Percentiles rank a stretch among this genome's conserved stretches.
phyloP scores from a whole-genome alignment of 2,329 filamentous ascomycete genomes.

The Graphilbum sp. region DNA sequence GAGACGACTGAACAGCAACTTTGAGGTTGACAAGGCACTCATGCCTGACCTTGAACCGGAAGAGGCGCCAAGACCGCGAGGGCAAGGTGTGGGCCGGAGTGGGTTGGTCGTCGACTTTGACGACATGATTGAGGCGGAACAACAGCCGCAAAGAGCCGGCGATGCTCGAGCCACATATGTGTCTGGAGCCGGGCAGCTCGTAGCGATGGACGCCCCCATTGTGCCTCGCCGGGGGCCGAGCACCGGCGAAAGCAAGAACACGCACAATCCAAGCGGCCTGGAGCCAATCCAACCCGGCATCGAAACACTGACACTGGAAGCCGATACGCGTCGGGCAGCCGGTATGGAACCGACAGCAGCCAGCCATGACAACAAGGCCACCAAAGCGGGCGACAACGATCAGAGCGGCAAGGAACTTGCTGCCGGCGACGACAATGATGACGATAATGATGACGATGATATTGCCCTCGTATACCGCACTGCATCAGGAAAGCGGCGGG shows the following conservation, averaged over 20 bases:
- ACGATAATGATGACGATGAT: background rate
- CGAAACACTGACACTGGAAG: constrained; percentile 1
- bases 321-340: background rate
- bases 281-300: background rate
- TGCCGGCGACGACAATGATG: background rate
- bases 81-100: background rate
- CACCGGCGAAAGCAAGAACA: background rate
- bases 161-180: background rate
- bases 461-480: constrained; percentile 9
- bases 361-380: background rate
- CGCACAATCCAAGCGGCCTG: background rate
- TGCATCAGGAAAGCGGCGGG: constrained; percentile 6
- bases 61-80: background rate
- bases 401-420: background rate
- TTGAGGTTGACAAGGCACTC: background rate
- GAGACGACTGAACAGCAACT: constrained; percentile 1
- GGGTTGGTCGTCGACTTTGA: background rate
- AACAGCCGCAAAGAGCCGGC: background rate
- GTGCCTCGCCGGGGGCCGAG: background rate
- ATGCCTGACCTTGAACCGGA: background rate
- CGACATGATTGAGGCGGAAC: background rate
- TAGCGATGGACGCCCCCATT: background rate
- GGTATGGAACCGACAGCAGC: background rate
- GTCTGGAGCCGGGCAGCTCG: background rate
- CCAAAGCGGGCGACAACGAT: background rate